phyloP scores from a whole-genome alignment of 2,329 filamentous ascomycete genomes.

The Arthrobotrys sphaeroides region DNA sequence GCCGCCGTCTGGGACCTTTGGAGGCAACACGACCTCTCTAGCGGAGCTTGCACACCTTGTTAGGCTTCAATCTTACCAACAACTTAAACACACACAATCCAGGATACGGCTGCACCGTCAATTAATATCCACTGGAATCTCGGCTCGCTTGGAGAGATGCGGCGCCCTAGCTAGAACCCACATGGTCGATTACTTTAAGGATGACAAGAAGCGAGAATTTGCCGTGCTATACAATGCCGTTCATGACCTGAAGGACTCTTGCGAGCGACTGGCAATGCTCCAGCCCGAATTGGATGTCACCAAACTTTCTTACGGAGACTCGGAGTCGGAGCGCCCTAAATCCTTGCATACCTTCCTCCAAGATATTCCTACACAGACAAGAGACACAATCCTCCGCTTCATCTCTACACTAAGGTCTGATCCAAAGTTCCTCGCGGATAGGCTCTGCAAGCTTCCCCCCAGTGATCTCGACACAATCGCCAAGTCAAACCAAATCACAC shows the following conservation, averaged over 20 bases:
- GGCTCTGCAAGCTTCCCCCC: constrained; percentile 78
- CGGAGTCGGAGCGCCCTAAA: constrained; percentile 58
- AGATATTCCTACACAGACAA: constrained; percentile 77
- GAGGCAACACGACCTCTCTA: constrained; percentile 74
- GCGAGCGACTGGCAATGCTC: constrained; percentile 76
- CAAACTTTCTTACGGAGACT: constrained; percentile 56
- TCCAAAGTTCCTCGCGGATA: constrained; percentile 84
- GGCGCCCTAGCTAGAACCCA: constrained; percentile 78
- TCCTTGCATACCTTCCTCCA: constrained; percentile 70
- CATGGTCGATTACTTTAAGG: constrained; percentile 79
- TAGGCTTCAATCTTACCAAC: constrained; percentile 80
- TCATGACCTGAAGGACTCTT: constrained; percentile 80
- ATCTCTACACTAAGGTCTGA: constrained; percentile 84
- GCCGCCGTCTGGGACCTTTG: constrained; percentile 63
- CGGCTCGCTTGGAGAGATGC: constrained; percentile 76
- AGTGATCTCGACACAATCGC: constrained; percentile 81
- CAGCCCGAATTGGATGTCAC: constrained; percentile 75
- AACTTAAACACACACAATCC: constrained; percentile 78
- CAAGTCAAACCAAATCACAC: constrained; percentile 79
- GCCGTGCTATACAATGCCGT: constrained; percentile 78
- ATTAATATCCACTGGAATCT: constrained; percentile 77
- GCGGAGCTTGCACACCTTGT: constrained; percentile 82
- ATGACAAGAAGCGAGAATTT: constrained; percentile 81
- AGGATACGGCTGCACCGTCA: constrained; percentile 77
- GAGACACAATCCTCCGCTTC: constrained; percentile 80